Base-by-base conservation (phyloP, 352 stramenopile species). In the Pythium diclinum region DNA sequence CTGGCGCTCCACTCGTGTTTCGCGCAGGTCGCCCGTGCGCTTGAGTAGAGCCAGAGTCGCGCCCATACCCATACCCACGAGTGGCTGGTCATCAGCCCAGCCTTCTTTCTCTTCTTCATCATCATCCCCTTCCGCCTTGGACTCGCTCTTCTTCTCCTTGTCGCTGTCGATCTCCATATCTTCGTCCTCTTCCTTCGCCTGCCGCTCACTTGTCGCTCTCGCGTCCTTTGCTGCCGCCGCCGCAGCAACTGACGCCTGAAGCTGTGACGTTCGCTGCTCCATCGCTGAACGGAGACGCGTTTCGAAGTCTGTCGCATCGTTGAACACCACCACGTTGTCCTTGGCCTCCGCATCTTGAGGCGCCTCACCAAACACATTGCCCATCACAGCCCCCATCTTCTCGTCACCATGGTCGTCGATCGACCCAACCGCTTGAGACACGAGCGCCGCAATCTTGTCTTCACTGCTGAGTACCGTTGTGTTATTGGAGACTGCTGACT, bases 41-140 rank as follows among this genome's bases (percentile, higher is more conserved):
- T 89, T 88, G 23, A 99, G 81, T 30, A 99, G 78, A 13, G 88
- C 88, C 19, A 99, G 79, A 4, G 97, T 97, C 40, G 88, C 89
- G 10, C 88, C 91, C 71, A 99, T 88, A 28, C 96, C 96, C 44
- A 73, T 79, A 3, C 79, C 77, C 25, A 94, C 85, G 1, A 96
- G 73, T 23, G 89, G 89, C 55, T 97, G 86, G 47, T 96, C 86
- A 17, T 95, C 76, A 17, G 88, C 92, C 72, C 84, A 95, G 6
- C 80, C 81, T 48, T 89, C 77, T 16, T 89, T 75, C 3, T 57
- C 79, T 28, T 80, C 75, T 2, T 78, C 72, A 8, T 77, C 60
- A 10, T 74, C 67, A 44, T 83, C 67, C 9, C 56, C 60, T 1
- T 76, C 54, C 49, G 72, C 69, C 4, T 75, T 61, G 51, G 62